These are phyloP conservation scores for Lactifluus pinguis DNA, from an alignment of 768 basidiomycete species.

Conservation along the genomic window DNA sequence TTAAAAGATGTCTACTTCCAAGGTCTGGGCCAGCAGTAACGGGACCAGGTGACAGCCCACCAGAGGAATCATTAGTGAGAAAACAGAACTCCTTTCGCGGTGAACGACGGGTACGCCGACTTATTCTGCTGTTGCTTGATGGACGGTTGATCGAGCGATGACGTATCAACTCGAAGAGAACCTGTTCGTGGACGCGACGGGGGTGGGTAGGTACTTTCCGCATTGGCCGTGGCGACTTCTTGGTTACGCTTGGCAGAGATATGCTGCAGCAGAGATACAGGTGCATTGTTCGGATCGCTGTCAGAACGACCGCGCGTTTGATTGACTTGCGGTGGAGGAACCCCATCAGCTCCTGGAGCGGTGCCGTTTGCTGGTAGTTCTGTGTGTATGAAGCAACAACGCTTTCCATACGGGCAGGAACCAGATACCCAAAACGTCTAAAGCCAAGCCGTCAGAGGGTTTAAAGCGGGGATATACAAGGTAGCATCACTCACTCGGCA, in stretches of 20 bases:
- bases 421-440: slow-evolving; percentile 93
- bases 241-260: too few relatives aligned
- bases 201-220: too few relatives aligned
- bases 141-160: too few relatives aligned
- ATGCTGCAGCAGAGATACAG: too few relatives aligned
- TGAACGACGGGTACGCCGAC: slow-evolving; percentile 22
- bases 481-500: slow-evolving; percentile 56
- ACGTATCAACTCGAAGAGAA: too few relatives aligned
- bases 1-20: slow-evolving; percentile 70
- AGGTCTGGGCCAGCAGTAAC: slow-evolving; percentile 82
- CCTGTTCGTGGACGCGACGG: too few relatives aligned
- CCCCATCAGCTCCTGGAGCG: slow-evolving; percentile 43
- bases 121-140: slow-evolving; percentile 67
- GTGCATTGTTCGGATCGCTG: slow-evolving; percentile 34
- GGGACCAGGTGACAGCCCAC: slow-evolving; percentile 65
- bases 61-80: slow-evolving; percentile 49
- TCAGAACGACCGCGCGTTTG: slow-evolving; percentile 38
- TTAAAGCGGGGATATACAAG: background rate
- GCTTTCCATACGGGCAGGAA: slow-evolving; percentile 85
- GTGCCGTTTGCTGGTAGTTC: slow-evolving; percentile 60
- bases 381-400: slow-evolving; percentile 92
- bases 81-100: background rate
- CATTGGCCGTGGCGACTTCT: too few relatives aligned
- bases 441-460: slow-evolving; percentile 15
- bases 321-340: slow-evolving; percentile 39